Percentiles rank a stretch among this genome's conserved stretches.
These are phyloP conservation scores for Phytopythium oedochilum DNA, from an alignment of 352 stramenopile species.

Conservation along the genomic window DNA sequence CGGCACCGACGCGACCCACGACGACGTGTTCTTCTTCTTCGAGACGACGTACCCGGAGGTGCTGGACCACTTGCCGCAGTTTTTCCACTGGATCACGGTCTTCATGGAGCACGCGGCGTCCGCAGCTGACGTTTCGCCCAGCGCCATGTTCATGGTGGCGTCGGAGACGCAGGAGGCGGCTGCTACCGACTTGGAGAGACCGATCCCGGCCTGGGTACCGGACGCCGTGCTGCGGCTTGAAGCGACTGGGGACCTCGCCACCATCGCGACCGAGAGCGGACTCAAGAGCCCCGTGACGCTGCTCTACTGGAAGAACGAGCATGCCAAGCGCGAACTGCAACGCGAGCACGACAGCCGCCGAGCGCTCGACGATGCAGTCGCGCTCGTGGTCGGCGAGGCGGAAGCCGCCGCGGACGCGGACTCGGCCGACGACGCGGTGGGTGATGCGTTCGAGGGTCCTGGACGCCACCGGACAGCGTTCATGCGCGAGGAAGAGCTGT, in stretches of 20 bases:
- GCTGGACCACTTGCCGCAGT: slow-evolving; percentile 33
- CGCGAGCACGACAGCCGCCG: not conserved
- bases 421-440: not conserved
- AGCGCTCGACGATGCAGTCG: not conserved
- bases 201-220: slow-evolving; percentile 9
- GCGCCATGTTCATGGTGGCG: not conserved
- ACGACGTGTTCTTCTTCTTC: slow-evolving; percentile 68
- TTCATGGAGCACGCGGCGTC: slow-evolving; percentile 35
- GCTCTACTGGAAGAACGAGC: slow-evolving; percentile 56
- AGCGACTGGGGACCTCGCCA: slow-evolving; percentile 15
- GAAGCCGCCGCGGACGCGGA: not conserved
- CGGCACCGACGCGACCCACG: slow-evolving; percentile 19
- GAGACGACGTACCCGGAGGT: slow-evolving; percentile 53
- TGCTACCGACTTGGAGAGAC: not conserved
- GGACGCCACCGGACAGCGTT: slow-evolving; percentile 11
- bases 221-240: slow-evolving; percentile 20
- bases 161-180: not conserved
- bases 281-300: slow-evolving; percentile 59
- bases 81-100: slow-evolving; percentile 59
- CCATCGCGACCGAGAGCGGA: slow-evolving; percentile 34
- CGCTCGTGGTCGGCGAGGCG: not conserved
- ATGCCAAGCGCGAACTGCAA: slow-evolving; percentile 17
- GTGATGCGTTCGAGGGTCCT: not conserved
- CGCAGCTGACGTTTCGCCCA: slow-evolving; percentile 6
- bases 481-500: slow-evolving; percentile 29